Evolutionary conservation across 2,329 filamentous ascomycete species (phyloP), one percentile per base, ranked within the genome.

Genomic region (Delphinella strobiligena): DNA sequence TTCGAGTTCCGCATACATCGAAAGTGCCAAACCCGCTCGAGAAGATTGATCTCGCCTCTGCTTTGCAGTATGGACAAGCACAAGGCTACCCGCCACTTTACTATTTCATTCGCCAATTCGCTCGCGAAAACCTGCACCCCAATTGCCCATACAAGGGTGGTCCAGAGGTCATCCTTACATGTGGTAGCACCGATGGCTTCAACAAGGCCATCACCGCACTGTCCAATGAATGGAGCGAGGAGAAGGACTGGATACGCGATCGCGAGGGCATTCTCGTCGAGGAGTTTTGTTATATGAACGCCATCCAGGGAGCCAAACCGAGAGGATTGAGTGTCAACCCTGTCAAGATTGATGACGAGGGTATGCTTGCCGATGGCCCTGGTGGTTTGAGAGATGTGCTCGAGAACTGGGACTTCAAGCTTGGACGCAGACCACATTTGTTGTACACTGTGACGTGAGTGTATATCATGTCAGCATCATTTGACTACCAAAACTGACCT

Each of bases 361-460:
- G 88, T 16, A 91, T 95, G 82, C 49, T 74, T n/a, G 75, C 78
- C 0, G 64, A 71, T 16, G 87, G 87, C 0, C 69, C 74, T 4
- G 83, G 83, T 19, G 81, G 85, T 2, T 62, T 95, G 45, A 69
- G 78, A 43, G 81, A 93, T 50, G 76, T 94, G 1, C 65, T 95
- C 19, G 73, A 78, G 38, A 86, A 82, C 50, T 95, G 88, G 88
- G 82, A 95, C 57, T 67, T 68, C 34, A 67, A 67, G 31, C 78
- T 71, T 51, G 88, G 88, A 1, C 79, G 75, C 53, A 71, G 82
- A 42, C 88, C 88, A 31, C 82, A 89, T 58, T 57, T 95, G 48
- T 71, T 95, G 67, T 95, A 95, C 58, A 93, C 85, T 2, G 82
- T 95, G 47, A 88, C 84, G 78, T 86, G 61, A 72, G 80, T 76